These are phyloP conservation scores for Colletotrichum sp. DNA, from an alignment of 2,329 filamentous ascomycete species.

Conservation along the genomic window DNA sequence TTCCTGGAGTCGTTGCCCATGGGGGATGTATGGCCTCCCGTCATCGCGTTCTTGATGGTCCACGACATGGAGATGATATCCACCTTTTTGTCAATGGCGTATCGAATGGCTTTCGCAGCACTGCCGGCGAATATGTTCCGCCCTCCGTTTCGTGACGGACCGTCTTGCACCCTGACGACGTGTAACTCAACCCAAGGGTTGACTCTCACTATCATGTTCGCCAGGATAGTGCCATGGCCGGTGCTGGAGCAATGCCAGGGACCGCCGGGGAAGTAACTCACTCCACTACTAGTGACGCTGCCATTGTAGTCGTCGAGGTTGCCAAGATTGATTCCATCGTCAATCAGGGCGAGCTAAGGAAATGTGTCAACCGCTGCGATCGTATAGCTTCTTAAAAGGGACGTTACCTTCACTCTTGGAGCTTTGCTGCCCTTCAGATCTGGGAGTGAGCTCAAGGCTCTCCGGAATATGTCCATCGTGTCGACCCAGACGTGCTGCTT, in stretches of 20 bases:
- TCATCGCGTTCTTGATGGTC: background rate
- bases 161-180: background rate
- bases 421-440: background rate
- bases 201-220: background rate
- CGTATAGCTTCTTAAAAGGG: accelerated
- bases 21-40: background rate
- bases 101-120: background rate
- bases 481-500: background rate
- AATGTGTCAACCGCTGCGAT: accelerated
- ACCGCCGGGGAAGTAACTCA: background rate
- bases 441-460: background rate
- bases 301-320: background rate
- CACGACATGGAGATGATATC: background rate
- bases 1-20: background rate
- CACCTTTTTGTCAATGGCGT: background rate
- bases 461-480: background rate
- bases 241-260: background rate
- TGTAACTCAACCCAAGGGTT: background rate
- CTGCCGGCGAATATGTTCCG: background rate
- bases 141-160: background rate
- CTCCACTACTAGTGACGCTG: background rate
- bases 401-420: background rate
- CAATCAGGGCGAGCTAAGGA: background rate
- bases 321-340: background rate
- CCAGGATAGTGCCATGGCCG: background rate